phyloP scores from a whole-genome alignment of 176 grass and related monocot genomes.

The Oryza meyeriana region DNA sequence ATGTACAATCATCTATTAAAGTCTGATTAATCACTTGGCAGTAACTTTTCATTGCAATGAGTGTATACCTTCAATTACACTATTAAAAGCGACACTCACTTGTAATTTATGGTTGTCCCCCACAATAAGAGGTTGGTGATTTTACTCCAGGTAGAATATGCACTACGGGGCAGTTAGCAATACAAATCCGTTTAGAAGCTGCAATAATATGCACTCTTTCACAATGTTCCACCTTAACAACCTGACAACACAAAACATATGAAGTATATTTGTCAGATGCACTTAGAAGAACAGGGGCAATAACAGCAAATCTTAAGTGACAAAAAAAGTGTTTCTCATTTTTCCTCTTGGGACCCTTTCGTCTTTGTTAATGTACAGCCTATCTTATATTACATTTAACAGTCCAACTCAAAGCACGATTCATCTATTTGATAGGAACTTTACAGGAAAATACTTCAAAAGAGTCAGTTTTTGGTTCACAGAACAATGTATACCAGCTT shows the following conservation, averaged over 20 bases:
- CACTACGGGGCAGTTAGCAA: slow-evolving; percentile 96
- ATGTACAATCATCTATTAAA: not conserved
- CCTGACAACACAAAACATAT: slow-evolving; percentile 44
- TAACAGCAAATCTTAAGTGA: not conserved
- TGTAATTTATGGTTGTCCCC: slow-evolving; percentile 99
- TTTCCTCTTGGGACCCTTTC: not conserved
- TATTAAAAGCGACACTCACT: slow-evolving; percentile 38
- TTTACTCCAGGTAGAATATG: slow-evolving; percentile 91
- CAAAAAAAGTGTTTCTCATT: not conserved
- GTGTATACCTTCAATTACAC: slow-evolving; percentile 12
- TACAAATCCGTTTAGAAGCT: slow-evolving; percentile 88
- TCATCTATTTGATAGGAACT: not conserved
- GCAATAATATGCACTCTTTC: slow-evolving; percentile 94
- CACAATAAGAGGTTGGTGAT: slow-evolving; percentile 79
- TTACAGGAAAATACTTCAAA: not conserved
- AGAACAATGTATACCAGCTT: not conserved
- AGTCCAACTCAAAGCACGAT: not conserved
- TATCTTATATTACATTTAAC: not conserved
- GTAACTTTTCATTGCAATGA: not conserved
- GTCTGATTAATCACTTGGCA: not conserved
- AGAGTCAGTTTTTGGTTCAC: not conserved
- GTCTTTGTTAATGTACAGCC: not conserved
- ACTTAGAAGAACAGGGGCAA: not conserved
- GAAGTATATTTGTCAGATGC: slow-evolving; percentile 16
- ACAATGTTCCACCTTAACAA: slow-evolving; percentile 95